Base-by-base conservation (phyloP, 1,284 basidiomycete genomes). In the Anthracocystis walkeri region DNA sequence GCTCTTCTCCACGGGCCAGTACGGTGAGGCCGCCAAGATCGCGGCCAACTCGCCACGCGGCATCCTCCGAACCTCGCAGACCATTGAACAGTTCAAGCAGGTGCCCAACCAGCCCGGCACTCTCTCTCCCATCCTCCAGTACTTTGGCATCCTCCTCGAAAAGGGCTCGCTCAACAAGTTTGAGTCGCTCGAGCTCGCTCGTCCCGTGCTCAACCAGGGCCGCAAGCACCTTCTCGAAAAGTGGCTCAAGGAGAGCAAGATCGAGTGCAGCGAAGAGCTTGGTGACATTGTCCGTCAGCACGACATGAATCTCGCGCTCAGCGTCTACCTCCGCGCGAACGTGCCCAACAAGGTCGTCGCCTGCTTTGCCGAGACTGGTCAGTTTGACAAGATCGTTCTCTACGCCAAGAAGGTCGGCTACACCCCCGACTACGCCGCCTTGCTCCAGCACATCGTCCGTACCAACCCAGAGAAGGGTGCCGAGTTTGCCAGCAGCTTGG, bases 191-290 rank as follows among this genome's bases (percentile, higher is more conserved):
- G 97, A 99, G 86, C 90, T 99, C 46, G 96, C 97, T 0, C 91
- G 94, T 57, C 97, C 97, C 23, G 97, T 99, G 14, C 88, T 99
- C 54, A 92, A 94, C 80, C 97, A 99, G 88, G 95, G 95, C 59
- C 91, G 95, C 84, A 99, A 99, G 87, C 95, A 98, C 84, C 88
- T 99, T 49, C 89, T 99, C 27, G 97, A 99, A 88, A 99, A 99
- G 85, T 99, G 97, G 97, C 88, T 99, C 77, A 99, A 99, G 88
- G 97, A 99, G 89, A 97, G 97, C 88, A 99, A 99, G 90, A 91
- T 99, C 75, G 96, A 97, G 71, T 99, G 97, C 88, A 94, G 92
- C 82, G 97, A 99, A 87, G 96, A 99, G 87, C 91, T 99, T 20
- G 97, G 97, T 67, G 97, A 99, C 86, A 93, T 99, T 75, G 97